A percentile compares a stretch with the other conserved stretches of the same genome.
phyloP scores from a whole-genome alignment of 1,284 basidiomycete genomes.

The Omphalotus olearius region DNA sequence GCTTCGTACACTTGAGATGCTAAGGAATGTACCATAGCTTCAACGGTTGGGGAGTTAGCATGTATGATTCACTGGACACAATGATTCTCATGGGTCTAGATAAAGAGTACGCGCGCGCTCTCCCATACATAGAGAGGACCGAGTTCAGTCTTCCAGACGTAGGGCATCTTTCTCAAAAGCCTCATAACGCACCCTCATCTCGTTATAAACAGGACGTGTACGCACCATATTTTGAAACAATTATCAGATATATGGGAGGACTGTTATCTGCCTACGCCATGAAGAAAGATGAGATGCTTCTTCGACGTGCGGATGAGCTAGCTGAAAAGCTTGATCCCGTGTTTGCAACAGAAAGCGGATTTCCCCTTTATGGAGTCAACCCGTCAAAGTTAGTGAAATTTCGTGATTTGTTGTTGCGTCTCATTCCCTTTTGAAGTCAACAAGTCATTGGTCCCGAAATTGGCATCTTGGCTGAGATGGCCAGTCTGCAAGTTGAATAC shows the following conservation, averaged over 20 bases:
- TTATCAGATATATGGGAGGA: constrained; percentile 85
- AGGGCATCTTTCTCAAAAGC: constrained; percentile 6
- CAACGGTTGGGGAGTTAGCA: constrained; percentile 76
- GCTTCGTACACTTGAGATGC: not conserved
- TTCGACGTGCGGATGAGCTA: constrained; percentile 49
- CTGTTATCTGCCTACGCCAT: constrained; percentile 81
- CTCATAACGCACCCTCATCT: constrained; percentile 1
- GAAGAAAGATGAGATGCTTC: constrained; percentile 40
- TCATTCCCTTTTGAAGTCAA: constrained; percentile 11
- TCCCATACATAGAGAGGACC: constrained; percentile 63
- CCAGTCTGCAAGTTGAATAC: constrained; percentile 55
- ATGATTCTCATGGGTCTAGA: constrained; percentile 82
- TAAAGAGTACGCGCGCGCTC: constrained; percentile 73
- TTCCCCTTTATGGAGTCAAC: constrained; percentile 47
- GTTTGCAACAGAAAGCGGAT: constrained; percentile 44
- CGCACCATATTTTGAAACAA: constrained; percentile 79
- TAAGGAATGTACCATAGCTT: constrained; percentile 32
- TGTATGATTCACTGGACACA: constrained; percentile 79
- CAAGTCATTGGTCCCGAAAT: constrained; percentile 27
- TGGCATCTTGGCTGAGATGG: constrained; percentile 50
- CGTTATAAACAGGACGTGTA: constrained; percentile 24
- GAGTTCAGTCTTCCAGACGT: constrained; percentile 53
- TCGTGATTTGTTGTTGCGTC: not conserved
- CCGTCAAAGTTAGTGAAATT: constrained; percentile 36
- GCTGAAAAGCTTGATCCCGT: constrained; percentile 45